These are phyloP conservation scores for Elongisporangium prolatum DNA, from an alignment of 352 stramenopile species.

Conservation along the genomic window DNA sequence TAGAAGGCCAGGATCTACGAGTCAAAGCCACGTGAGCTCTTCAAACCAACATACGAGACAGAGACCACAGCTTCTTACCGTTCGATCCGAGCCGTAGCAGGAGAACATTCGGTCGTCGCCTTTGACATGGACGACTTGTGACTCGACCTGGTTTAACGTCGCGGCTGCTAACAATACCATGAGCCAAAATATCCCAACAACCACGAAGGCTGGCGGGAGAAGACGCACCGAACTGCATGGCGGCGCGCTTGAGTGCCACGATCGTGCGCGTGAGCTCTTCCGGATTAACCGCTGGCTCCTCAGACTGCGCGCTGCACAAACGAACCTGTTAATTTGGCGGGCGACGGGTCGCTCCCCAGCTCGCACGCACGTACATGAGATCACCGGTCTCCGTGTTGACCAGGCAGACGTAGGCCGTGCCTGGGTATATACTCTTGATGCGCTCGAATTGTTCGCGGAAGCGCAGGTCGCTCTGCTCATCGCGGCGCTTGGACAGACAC, in stretches of 20 bases:
- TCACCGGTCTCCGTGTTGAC: slow-evolving; percentile 70
- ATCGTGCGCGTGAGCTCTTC: slow-evolving; percentile 79
- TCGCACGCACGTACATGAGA: slow-evolving; percentile 56
- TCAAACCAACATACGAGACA: too few relatives aligned
- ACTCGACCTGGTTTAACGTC: slow-evolving; percentile 80
- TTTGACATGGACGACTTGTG: slow-evolving; percentile 79
- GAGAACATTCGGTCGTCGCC: slow-evolving; percentile 83
- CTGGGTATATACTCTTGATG: slow-evolving; percentile 65
- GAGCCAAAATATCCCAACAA: slow-evolving; percentile 4
- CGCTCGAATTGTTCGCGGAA: slow-evolving; percentile 79
- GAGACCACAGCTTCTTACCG: slow-evolving; percentile 26
- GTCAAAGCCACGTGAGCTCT: neutral
- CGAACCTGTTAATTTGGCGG: too few relatives aligned
- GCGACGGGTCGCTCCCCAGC: too few relatives aligned
- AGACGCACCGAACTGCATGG: slow-evolving; percentile 71
- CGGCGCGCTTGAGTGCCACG: slow-evolving; percentile 72
- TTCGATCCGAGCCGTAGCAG: slow-evolving; percentile 70
- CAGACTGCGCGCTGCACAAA: slow-evolving; percentile 57
- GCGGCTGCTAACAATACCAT: slow-evolving; percentile 25
- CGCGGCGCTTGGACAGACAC: slow-evolving; percentile 64
- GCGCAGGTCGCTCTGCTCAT: slow-evolving; percentile 39
- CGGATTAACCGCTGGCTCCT: slow-evolving; percentile 56
- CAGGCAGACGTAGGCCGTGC: slow-evolving; percentile 78
- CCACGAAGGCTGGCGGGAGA: too few relatives aligned
- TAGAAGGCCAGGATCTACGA: slow-evolving; percentile 83